Evolutionary conservation across 2,329 filamentous ascomycete genomes (phyloP).

Genomic region (Sporothrix euskadiensis): DNA sequence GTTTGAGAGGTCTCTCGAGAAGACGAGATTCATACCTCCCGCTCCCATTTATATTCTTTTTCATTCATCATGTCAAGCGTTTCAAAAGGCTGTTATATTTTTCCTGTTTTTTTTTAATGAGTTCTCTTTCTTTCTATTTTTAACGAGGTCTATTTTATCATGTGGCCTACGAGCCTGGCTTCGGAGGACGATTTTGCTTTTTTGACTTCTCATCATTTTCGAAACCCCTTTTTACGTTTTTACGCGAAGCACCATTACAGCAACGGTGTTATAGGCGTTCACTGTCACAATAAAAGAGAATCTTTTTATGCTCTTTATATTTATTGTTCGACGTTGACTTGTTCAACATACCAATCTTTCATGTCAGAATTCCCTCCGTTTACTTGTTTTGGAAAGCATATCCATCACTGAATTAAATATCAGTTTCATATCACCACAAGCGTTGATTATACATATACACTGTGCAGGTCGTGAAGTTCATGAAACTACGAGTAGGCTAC

Average conservation of each 20-base stretch:
- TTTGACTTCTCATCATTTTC: background rate
- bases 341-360: background rate
- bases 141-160: constrained; percentile 9
- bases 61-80: background rate
- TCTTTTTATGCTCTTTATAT: background rate
- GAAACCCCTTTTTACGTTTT: background rate
- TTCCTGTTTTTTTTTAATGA: background rate
- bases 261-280: constrained; percentile 10
- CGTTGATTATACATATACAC: background rate
- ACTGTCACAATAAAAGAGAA: background rate
- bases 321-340: background rate
- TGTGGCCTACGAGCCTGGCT: background rate
- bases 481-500: too few species aligned
- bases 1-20: background rate
- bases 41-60: background rate
- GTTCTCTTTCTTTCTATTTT: background rate
- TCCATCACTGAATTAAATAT: background rate
- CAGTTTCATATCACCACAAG: background rate
- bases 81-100: background rate
- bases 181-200: background rate
- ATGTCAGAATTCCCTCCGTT: background rate
- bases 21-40: background rate
- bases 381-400: background rate
- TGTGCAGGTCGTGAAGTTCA: too few species aligned
- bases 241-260: constrained; percentile 4